A percentile compares a stretch with the other conserved stretches of the same genome.
Evolutionary conservation across 495 filamentous ascomycete genomes (phyloP).

Genomic region (Aspergillus conjunctus): DNA sequence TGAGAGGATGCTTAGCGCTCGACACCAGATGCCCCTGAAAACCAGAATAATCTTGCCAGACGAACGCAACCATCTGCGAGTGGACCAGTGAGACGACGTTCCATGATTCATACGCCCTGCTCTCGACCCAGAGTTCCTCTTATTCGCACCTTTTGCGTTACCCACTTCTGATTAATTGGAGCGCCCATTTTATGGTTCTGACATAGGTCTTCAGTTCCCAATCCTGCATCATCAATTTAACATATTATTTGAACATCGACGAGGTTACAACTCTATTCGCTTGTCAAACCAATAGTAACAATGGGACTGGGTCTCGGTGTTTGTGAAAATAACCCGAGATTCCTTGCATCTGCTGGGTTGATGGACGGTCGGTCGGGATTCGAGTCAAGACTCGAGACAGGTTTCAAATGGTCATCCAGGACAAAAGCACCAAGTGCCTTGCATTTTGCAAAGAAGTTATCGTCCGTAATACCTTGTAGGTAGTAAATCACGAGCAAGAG

Average conservation of each 20-base stretch:
- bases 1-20: conserved; percentile 1
- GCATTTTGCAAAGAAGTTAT: conserved; percentile 1
- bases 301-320: neutral
- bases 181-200: neutral
- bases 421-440: neutral
- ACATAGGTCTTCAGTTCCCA: neutral
- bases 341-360: neutral
- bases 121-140: conserved; percentile 3
- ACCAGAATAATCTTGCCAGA: neutral
- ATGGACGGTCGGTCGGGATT: neutral
- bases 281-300: neutral
- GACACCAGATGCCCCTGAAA: neutral
- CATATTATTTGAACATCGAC: no score
- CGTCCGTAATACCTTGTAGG: no score
- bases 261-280: neutral
- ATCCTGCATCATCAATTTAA: no score
- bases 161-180: neutral
- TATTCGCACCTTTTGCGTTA: neutral
- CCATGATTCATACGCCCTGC: neutral
- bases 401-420: neutral
- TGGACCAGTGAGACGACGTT: neutral
- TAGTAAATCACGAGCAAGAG: no score
- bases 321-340: neutral
- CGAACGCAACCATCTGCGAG: neutral
- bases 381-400: neutral